Conservation (phyloP, 352 stramenopile species). For the Pythium folliculosum region DNA sequence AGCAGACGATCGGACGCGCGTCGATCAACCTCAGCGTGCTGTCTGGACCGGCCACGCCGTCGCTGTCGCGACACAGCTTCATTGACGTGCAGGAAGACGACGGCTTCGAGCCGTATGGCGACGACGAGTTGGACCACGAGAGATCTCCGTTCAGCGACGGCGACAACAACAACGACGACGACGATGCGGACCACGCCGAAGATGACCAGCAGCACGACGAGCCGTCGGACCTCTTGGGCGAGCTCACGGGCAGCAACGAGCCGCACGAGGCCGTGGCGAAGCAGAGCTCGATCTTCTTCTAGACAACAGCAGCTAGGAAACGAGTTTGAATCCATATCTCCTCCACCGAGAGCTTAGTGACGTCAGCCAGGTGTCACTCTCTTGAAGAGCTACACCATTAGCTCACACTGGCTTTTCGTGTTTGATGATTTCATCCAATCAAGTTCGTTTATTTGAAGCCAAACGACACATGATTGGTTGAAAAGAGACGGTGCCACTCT, state of each 20-base stretch:
- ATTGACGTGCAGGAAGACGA: constrained; percentile 13
- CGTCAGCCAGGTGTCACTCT: constrained; percentile 3
- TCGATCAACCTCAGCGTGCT: constrained; percentile 26
- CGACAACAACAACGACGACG: constrained; percentile 4
- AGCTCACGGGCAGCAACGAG: neutral
- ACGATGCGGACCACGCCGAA: neutral
- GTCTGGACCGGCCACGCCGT: constrained; percentile 45
- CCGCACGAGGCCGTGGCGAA: neutral
- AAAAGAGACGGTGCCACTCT: neutral
- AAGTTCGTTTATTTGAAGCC: neutral
- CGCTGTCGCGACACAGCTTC: constrained; percentile 32
- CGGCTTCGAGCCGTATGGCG: constrained; percentile 17
- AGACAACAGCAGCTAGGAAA: neutral
- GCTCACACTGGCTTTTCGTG: constrained; percentile 10
- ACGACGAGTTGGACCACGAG: constrained; percentile 3
- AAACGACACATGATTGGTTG: constrained; percentile 9
- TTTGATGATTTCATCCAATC: constrained; percentile 14
- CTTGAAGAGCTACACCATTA: constrained; percentile 16
- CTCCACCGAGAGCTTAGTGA: constrained; percentile 2
- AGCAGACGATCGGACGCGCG: constrained; percentile 7
- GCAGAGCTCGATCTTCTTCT: constrained; percentile 26
- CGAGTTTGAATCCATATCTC: neutral
- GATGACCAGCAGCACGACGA: neutral
- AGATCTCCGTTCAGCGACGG: constrained; percentile 2
- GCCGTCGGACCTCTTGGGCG: neutral